Percentiles rank a stretch among this genome's conserved stretches.
phyloP scores from a whole-genome alignment of 108 stramenopile species.

The Cylindrotheca fusiformis region DNA sequence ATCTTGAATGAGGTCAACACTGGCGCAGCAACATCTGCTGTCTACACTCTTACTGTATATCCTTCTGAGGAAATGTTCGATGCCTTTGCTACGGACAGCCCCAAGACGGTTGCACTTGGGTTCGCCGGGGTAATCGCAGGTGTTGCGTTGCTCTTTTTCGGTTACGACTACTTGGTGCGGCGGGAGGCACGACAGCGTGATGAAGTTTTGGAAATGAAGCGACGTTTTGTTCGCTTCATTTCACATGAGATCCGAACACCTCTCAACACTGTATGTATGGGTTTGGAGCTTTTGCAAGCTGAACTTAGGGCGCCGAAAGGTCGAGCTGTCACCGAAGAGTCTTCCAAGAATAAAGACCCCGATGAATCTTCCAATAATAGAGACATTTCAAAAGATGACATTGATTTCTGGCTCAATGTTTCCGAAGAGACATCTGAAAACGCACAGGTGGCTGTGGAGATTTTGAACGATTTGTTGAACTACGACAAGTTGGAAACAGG shows the following conservation, averaged over 20 bases:
- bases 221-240: conserved; percentile 39
- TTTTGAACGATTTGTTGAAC: conserved; percentile 40
- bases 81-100: conserved; percentile 31
- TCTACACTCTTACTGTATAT: conserved; percentile 22
- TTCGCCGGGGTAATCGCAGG: conserved; percentile 27
- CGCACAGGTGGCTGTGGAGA: conserved; percentile 21
- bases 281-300: conserved; percentile 29
- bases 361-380: not conserved
- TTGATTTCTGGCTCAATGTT: conserved; percentile 6
- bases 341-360: not conserved
- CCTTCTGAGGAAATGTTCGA: conserved; percentile 28
- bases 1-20: conserved; percentile 3
- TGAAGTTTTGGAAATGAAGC: conserved; percentile 33
- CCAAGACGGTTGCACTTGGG: conserved; percentile 21
- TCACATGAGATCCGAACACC: conserved; percentile 54
- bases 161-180: conserved; percentile 42
- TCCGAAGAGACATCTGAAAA: conserved; percentile 26
- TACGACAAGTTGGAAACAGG: conserved; percentile 47
- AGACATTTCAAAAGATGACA: not conserved
- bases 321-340: not conserved
- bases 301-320: conserved; percentile 24
- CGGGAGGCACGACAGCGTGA: conserved; percentile 23
- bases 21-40: not conserved
- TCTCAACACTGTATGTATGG: conserved; percentile 49
- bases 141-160: conserved; percentile 29